Percentiles rank a stretch among this genome's conserved stretches.
phyloP scores from a whole-genome alignment of 345 rosid genomes.

The Microthlaspi erraticum region DNA sequence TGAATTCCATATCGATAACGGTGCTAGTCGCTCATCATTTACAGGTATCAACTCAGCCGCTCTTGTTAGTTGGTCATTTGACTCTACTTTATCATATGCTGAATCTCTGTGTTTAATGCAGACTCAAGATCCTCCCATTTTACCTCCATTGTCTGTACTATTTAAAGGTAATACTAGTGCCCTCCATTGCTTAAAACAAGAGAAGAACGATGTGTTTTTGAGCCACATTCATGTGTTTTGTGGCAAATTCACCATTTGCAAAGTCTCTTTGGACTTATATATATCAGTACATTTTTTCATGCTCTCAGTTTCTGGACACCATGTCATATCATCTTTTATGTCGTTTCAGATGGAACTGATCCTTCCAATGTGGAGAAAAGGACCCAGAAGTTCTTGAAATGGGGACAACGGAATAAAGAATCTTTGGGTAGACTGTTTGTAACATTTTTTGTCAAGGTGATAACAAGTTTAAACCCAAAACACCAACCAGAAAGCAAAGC shows the following conservation, averaged over 20 bases:
- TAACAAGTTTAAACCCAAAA: not conserved
- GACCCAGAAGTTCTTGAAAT: conserved; percentile 48
- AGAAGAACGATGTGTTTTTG: too few species aligned
- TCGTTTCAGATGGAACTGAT: conserved; percentile 54
- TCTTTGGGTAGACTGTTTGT: conserved; percentile 46
- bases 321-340: not conserved
- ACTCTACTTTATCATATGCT: not conserved
- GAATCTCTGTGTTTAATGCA: conserved; percentile 36
- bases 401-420: conserved; percentile 53
- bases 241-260: not conserved
- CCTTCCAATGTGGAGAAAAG: conserved; percentile 44
- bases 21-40: conserved; percentile 60
- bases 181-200: too few species aligned
- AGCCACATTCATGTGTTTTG: too few species aligned
- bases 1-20: conserved; percentile 60
- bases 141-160: conserved; percentile 61
- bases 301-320: not conserved
- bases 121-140: conserved; percentile 65
- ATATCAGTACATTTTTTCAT: not conserved
- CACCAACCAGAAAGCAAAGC: conserved; percentile 8
- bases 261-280: not conserved
- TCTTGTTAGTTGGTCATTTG: conserved; percentile 16
- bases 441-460: conserved; percentile 42
- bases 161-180: conserved; percentile 49
- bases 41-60: conserved; percentile 48